A percentile compares a stretch with the other conserved stretches of the same genome.
Conservation (phyloP, 129 eudicot species). For the Helianthus tuberosus region DNA sequence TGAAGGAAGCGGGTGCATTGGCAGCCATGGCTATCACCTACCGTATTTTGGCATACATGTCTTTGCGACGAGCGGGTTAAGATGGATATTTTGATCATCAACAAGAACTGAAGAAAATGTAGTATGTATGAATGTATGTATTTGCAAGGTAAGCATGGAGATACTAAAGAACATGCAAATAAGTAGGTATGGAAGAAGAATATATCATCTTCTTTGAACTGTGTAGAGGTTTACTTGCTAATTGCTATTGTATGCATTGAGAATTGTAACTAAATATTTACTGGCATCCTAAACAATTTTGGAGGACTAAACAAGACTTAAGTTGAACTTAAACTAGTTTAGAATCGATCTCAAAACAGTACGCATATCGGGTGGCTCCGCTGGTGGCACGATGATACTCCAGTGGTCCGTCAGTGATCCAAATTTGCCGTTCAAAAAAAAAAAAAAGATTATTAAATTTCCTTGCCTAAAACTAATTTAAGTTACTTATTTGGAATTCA, state of each 20-base stretch:
- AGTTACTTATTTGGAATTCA: no score
- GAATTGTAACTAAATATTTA: not conserved
- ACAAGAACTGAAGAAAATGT: not conserved
- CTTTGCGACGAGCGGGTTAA: constrained; percentile 55
- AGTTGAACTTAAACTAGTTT: no score
- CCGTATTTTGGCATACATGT: constrained; percentile 75
- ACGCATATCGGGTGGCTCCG: no score
- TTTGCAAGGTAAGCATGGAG: constrained; percentile 16
- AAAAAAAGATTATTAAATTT: no score
- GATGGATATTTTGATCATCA: constrained; percentile 30
- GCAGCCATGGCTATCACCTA: constrained; percentile 79
- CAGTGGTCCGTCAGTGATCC: no score
- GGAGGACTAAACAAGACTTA: no score
- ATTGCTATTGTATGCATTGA: constrained; percentile 12
- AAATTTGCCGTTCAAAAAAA: no score
- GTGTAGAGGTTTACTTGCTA: not conserved
- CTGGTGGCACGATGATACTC: no score
- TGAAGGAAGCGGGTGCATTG: constrained; percentile 61
- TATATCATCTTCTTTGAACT: no score
- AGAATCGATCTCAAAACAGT: no score
- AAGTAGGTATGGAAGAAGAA: not conserved
- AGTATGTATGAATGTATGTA: not conserved
- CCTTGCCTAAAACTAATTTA: no score
- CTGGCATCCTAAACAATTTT: not conserved
- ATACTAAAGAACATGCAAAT: not conserved